Evolutionary conservation across 768 basidiomycete species (phyloP).

Genomic region (Pleurotus tuoliensis): DNA sequence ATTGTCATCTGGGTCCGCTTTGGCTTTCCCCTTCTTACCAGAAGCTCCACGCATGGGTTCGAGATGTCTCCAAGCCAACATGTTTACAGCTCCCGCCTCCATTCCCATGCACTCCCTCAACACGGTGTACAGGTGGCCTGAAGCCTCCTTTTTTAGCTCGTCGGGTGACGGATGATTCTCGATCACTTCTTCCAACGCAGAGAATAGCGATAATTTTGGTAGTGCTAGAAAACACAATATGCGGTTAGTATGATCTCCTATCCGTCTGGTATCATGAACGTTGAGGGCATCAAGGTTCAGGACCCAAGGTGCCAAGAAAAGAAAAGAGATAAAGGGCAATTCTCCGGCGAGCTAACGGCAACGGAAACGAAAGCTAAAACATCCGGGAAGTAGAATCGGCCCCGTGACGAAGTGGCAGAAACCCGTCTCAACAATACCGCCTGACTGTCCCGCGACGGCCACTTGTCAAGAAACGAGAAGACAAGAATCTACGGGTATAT

Average conservation of each 20-base stretch:
- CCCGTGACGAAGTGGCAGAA: too few relatives aligned
- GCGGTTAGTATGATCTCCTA: too few relatives aligned
- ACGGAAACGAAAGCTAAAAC: too few relatives aligned
- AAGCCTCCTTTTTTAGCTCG: conserved; percentile 29
- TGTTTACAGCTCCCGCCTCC: neutral
- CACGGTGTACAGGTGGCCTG: conserved; percentile 36
- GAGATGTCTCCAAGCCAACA: conserved; percentile 6
- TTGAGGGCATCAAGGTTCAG: too few relatives aligned
- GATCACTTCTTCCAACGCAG: conserved; percentile 33
- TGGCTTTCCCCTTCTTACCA: neutral
- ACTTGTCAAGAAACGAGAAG: too few relatives aligned
- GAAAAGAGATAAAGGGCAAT: neutral
- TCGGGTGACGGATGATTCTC: conserved; percentile 31
- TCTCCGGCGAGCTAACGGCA: too few relatives aligned
- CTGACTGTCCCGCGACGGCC: too few relatives aligned
- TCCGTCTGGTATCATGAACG: too few relatives aligned
- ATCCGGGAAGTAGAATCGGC: too few relatives aligned
- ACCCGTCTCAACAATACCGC: too few relatives aligned
- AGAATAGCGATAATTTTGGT: conserved; percentile 38
- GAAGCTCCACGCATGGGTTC: neutral
- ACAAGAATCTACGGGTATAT: too few relatives aligned
- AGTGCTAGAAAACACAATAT: conserved; percentile 26
- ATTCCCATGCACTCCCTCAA: conserved; percentile 16
- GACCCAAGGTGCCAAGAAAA: neutral
- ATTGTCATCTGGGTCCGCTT: neutral